Base-by-base conservation (phyloP, 768 basidiomycete species). In the Coprinopsis sp. region DNA sequence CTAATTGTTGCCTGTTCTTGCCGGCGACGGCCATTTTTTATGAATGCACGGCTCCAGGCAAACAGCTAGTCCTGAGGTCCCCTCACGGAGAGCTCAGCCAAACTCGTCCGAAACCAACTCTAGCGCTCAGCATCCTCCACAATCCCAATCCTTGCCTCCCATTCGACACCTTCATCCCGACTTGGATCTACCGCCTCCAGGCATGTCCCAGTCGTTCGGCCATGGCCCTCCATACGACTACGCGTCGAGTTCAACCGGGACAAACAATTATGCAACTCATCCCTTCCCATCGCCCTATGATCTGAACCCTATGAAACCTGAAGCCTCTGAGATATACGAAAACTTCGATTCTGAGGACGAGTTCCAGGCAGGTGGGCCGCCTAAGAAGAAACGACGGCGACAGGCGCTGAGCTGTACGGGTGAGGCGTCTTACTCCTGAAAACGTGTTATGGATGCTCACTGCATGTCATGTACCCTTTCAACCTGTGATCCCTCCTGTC, bases 321-420 rank as follows among this genome's bases (percentile, higher is more conserved):
- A 64, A 42, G 16, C n/a, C 48, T 50, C 55, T 24, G 61, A 64
- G 27, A 47, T 56, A 33, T 62, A 68, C 34, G 67, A 69, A 44
- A 64, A 55, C 10, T 65, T 65, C 22, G 82, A 82, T 16, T 81
- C 81, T 25, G 83, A 84, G 11, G 84, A 86, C 33, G 77, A 73
- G 19, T 68, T 72, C 33, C 64, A 70, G 8, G 74, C 74, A 36
- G 76, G 72, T 40, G 74, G 73, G 33, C 86, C 81, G 13, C 81
- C 81, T 13, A 90, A 89, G 73, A 89, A 89, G 77, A 91, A 88
- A 65, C 71, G 88, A 43, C 73, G 88, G 43, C 70, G 88, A 36
- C 87, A 91, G 61, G 87, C 88, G 30, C 66, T 91, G 54, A 91
- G 87, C 59, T 91, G 88, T 64, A 91, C 87, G 44, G 87, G 87